Percentiles rank a stretch among this genome's conserved stretches.
These are phyloP conservation scores for Diutina pseudorugosa DNA, from an alignment of 1,139 yeast species.

Conservation along the genomic window DNA sequence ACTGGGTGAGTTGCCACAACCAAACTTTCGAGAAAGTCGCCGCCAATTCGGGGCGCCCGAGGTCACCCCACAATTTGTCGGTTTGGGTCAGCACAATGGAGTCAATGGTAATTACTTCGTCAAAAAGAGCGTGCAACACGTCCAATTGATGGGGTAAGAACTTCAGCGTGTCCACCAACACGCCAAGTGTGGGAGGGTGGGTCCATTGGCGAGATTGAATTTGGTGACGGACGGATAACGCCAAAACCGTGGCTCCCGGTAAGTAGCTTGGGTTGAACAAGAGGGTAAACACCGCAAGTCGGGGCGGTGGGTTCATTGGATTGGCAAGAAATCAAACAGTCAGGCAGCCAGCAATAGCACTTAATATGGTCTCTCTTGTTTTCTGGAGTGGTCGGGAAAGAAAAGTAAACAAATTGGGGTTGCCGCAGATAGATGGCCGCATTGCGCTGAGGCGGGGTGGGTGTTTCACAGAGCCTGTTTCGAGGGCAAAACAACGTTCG, in stretches of 20 bases:
- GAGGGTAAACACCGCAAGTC: slow-evolving; percentile 26
- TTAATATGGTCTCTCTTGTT: not conserved
- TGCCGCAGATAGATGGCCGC: not conserved
- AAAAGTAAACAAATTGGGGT: not conserved
- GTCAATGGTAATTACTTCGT: slow-evolving; percentile 17
- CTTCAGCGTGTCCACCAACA: slow-evolving; percentile 21
- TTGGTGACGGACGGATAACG: slow-evolving; percentile 16
- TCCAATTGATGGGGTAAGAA: slow-evolving; percentile 18
- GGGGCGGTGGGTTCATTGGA: not conserved
- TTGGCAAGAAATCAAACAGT: not conserved
- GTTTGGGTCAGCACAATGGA: slow-evolving; percentile 17
- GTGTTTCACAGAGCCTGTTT: not conserved
- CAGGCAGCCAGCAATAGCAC: not conserved
- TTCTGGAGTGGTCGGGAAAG: not conserved
- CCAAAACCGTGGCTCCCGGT: slow-evolving; percentile 68
- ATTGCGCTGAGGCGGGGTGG: not conserved
- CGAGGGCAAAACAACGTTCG: not conserved
- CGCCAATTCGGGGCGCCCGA: slow-evolving; percentile 66
- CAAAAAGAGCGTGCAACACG: slow-evolving; percentile 17
- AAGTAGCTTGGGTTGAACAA: slow-evolving; percentile 54
- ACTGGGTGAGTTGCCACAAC: slow-evolving; percentile 54
- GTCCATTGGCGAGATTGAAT: not conserved
- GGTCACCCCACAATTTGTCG: slow-evolving; percentile 14
- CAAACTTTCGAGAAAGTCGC: slow-evolving; percentile 63
- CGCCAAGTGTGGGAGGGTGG: slow-evolving; percentile 15